Evolutionary conservation across 495 filamentous ascomycete genomes (phyloP), one percentile per base, ranked within the genome.

Genomic region (Podospora australis): DNA sequence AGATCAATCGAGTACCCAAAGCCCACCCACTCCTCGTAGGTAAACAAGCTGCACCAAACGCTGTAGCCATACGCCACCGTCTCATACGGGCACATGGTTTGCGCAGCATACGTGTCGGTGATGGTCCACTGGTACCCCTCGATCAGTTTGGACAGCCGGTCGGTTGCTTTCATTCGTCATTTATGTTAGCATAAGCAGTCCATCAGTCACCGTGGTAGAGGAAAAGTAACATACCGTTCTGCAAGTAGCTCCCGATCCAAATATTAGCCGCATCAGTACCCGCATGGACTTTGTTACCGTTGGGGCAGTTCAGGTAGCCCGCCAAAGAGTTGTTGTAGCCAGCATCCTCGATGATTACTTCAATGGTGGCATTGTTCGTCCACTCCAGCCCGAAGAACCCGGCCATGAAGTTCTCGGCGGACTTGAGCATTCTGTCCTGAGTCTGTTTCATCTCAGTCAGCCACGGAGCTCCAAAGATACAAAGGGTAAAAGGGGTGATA

Each of bases 41-140:
- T 83, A 69, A 91, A 92, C 10, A 91, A 70, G 13, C 62, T 55
- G 54, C 88, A 95, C 68, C 91, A 90, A 0, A 67, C 66, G 3
- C 84, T 87, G 63, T 73, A 83, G 34, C 80, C 81, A 41, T 82
- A 72, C 29, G 78, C 77, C 11, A 59, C 78, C 0, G 86, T 89
- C 50, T 84, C 78, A 61, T 88, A 95, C 1, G 87, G 78, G 59
- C 88, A 95, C 44, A 92, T 68, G 51, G 90, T 73, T 57, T 82
- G 78, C 39, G 79, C 76, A 9, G 66, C 65, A 52, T 82, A 79
- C 1, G 70, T 65, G 48, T 82, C 77, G 9, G 60, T 53, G 7
- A 74, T 32, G 0, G 71, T 76, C 55, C 75, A 73, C 34, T 78
- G 70, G 57, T 79, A 75, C 40, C 67, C 70, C 0, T 59, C 58